Evolutionary conservation across 2,329 filamentous ascomycete genomes (phyloP), one percentile per base, ranked within the genome.

Genomic region (Mariannaea sp.): DNA sequence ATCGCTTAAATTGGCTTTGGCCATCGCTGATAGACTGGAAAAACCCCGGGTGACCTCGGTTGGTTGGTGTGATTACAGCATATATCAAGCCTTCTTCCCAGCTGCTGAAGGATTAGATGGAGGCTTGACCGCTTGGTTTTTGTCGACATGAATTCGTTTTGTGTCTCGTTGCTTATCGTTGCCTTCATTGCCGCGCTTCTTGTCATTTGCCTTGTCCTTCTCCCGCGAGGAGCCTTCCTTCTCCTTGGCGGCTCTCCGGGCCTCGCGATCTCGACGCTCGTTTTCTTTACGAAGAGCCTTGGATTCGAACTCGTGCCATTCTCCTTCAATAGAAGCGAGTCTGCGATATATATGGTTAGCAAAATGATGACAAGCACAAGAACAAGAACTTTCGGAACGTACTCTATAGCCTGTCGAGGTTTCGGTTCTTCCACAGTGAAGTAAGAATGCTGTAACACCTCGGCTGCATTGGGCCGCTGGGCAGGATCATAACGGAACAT

Each of bases 301-400:
- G 50, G 91, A 96, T 75, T 99, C 94, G 66, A 97, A 96, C 70
- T 99, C 94, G 69, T 99, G 94, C 94, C 94, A 99, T 65, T 99
- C 94, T 17, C 94, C 94, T 64, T 94, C 85, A 24, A 99, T 81
- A 42, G 86, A 78, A 55, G 87, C 85, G 43, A 99, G 81, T 66
- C 89, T 90, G 58, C 53, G 30, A 48, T 39, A 16, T 9, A 20
- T 46, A 65, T 55, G 60, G 68, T 77, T 66, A 76, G 71, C 36
- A 57, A 24, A 27, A 19, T 10, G 35, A 24, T 16, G 30, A 10
- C 24, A 12, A 30, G 40, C 56, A 30, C 27, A 39, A n/a, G 38
- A 26, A n/a, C 27, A 36, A 16, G 10, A 32, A 24, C 49, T 13
- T 5, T 7, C 3, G 44, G n/a, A 54, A 84, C 87, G 75, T 81